Conservation (phyloP, 2,329 filamentous ascomycete species). For the Metarhizium sp. region DNA sequence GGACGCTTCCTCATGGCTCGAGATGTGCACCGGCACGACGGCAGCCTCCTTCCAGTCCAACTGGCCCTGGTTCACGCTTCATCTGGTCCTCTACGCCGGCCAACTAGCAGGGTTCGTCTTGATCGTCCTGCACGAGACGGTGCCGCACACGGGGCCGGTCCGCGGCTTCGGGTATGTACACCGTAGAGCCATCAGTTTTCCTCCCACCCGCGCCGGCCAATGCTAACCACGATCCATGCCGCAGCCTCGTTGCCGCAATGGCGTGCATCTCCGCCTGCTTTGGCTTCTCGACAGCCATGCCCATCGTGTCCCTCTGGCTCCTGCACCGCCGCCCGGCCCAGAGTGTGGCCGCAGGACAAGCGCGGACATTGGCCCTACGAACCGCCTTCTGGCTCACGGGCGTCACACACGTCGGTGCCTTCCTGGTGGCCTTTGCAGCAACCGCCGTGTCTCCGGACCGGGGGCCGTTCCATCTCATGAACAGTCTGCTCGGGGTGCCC, state of each 20-base stretch:
- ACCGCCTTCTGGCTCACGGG: constrained; percentile 3
- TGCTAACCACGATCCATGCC: not conserved
- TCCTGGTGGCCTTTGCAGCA: constrained; percentile 6
- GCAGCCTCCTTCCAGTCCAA: not conserved
- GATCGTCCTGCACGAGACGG: constrained; percentile 1
- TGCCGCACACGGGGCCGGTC: not conserved
- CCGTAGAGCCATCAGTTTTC: too few relatives aligned
- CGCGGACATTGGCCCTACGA: not conserved
- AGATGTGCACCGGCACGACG: constrained; percentile 1
- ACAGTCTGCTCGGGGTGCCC: constrained; percentile 6
- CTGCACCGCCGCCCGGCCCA: not conserved
- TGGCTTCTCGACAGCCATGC: constrained; percentile 7
- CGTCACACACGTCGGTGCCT: constrained; percentile 5
- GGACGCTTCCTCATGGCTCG: not conserved
- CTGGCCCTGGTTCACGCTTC: constrained; percentile 10
- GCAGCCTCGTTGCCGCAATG: not conserved
- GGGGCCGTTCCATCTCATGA: constrained; percentile 1
- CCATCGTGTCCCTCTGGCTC: constrained; percentile 1
- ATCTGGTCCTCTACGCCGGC: constrained; percentile 8
- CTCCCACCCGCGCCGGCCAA: not conserved
- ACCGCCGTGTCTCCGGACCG: not conserved
- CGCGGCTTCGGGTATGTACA: not conserved
- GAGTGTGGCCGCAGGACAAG: not conserved
- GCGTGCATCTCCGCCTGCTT: not conserved
- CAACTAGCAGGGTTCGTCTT: constrained; percentile 5